These are phyloP conservation scores for Jacaranda copaia DNA, from an alignment of 257 asterid species.

Conservation along the genomic window DNA sequence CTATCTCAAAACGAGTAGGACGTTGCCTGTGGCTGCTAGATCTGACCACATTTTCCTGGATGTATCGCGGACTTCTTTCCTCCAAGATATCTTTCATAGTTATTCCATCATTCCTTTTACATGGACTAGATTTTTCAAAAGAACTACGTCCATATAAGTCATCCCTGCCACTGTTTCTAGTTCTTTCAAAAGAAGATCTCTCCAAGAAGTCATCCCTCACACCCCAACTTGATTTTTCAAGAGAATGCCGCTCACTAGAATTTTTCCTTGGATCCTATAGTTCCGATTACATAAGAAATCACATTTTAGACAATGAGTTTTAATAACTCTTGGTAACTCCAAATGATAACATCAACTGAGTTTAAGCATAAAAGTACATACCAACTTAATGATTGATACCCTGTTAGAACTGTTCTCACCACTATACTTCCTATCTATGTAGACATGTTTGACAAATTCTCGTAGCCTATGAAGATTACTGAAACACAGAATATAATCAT, in stretches of 20 bases:
- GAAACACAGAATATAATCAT: slow-evolving; percentile 32
- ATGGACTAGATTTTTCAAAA: slow-evolving; percentile 44
- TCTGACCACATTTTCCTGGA: slow-evolving; percentile 41
- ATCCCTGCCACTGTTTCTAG: slow-evolving; percentile 42
- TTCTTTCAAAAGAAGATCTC: slow-evolving; percentile 44
- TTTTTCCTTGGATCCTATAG: slow-evolving; percentile 44
- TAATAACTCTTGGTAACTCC: neutral
- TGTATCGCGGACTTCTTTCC: slow-evolving; percentile 59
- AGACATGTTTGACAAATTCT: slow-evolving; percentile 72
- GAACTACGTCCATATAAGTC: slow-evolving; percentile 47
- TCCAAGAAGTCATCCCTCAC: slow-evolving; percentile 45
- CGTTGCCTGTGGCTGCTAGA: slow-evolving; percentile 50
- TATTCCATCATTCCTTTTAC: slow-evolving; percentile 36
- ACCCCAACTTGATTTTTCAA: slow-evolving; percentile 29
- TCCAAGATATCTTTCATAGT: slow-evolving; percentile 55
- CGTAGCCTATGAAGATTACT: slow-evolving; percentile 78
- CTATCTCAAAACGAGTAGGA: slow-evolving; percentile 72
- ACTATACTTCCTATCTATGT: slow-evolving; percentile 66
- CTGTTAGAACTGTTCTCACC: slow-evolving; percentile 56
- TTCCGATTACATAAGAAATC: neutral
- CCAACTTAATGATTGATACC: slow-evolving; percentile 48
- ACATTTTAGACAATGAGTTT: neutral
- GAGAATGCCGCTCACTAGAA: neutral
- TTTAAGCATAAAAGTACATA: slow-evolving; percentile 45
- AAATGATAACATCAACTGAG: neutral